A percentile compares a stretch with the other conserved stretches of the same genome.
These are phyloP conservation scores for Allium cepa DNA, from an alignment of 106 monocot genomes.

Conservation along the genomic window DNA sequence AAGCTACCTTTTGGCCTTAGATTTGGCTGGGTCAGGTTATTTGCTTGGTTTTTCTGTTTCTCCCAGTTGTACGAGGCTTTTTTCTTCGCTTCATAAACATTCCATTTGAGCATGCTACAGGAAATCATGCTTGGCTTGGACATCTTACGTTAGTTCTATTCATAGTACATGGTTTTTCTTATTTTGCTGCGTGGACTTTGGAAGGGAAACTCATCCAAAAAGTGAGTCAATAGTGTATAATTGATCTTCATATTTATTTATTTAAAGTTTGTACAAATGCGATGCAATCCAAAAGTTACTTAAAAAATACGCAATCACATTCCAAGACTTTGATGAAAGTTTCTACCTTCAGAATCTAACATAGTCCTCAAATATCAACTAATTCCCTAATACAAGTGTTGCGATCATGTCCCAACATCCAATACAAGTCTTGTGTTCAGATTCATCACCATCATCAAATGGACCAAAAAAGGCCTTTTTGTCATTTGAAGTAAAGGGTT, in stretches of 20 bases:
- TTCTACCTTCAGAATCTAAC: no score
- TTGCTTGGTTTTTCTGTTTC: slow-evolving; percentile 66
- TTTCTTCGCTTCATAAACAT: slow-evolving; percentile 88
- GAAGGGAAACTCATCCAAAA: slow-evolving; percentile 32
- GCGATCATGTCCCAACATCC: no score
- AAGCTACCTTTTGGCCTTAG: slow-evolving; percentile 27
- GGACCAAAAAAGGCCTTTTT: no score
- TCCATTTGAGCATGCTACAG: slow-evolving; percentile 94
- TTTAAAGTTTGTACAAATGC: no score
- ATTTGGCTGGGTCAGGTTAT: slow-evolving; percentile 61
- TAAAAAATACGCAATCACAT: no score
- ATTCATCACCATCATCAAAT: no score
- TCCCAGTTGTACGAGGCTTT: slow-evolving; percentile 81
- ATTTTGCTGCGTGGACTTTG: slow-evolving; percentile 44
- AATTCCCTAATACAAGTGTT: no score
- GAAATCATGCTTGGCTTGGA: slow-evolving; percentile 95
- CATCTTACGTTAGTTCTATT: slow-evolving; percentile 87
- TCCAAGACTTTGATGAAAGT: no score
- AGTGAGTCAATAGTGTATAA: slow-evolving; percentile 21
- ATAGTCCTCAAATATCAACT: no score
- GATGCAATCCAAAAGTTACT: no score
- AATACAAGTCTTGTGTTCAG: no score
- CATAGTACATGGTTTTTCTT: slow-evolving; percentile 65
- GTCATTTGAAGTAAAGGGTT: no score
- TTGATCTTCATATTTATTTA: neutral